A percentile compares a stretch with the other conserved stretches of the same genome.
phyloP scores from a whole-genome alignment of 176 grass and related monocot genomes.

The Juncus inflexus region DNA sequence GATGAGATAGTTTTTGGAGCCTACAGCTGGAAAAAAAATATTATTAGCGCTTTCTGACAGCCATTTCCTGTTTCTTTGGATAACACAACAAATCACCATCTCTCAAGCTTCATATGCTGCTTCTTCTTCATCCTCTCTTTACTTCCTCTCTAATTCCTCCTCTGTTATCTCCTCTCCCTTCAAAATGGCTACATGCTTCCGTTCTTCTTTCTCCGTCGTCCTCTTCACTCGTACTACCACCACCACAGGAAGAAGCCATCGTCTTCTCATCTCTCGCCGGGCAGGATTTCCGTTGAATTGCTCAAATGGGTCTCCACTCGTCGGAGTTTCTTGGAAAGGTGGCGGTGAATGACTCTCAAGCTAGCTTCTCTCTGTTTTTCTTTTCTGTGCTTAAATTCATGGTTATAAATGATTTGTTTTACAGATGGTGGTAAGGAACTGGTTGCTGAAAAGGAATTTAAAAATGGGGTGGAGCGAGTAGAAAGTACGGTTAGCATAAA shows the following conservation, averaged over 20 bases:
- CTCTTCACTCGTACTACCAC: neutral
- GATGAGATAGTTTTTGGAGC: no score
- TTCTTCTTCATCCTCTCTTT: no score
- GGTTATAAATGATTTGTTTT: neutral
- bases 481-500: constrained; percentile 74
- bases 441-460: constrained; percentile 21
- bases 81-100: neutral
- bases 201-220: constrained; percentile 1
- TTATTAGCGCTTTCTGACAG: no score
- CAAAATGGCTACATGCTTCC: neutral
- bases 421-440: constrained; percentile 33
- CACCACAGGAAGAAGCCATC: neutral
- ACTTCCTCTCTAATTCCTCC: neutral
- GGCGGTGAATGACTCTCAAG: constrained; percentile 23
- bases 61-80: no score
- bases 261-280: neutral
- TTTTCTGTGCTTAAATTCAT: neutral
- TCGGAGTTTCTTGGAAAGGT: constrained; percentile 44
- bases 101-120: no score
- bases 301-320: constrained; percentile 57
- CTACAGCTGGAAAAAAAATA: no score
- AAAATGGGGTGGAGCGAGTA: constrained; percentile 30
- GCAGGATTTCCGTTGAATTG: constrained; percentile 39
- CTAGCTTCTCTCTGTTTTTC: neutral
- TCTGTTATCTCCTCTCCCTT: neutral